Percentiles rank a stretch among this genome's conserved stretches.
Evolutionary conservation across 345 rosid species (phyloP).

Genomic region (Moricandia arvensis): DNA sequence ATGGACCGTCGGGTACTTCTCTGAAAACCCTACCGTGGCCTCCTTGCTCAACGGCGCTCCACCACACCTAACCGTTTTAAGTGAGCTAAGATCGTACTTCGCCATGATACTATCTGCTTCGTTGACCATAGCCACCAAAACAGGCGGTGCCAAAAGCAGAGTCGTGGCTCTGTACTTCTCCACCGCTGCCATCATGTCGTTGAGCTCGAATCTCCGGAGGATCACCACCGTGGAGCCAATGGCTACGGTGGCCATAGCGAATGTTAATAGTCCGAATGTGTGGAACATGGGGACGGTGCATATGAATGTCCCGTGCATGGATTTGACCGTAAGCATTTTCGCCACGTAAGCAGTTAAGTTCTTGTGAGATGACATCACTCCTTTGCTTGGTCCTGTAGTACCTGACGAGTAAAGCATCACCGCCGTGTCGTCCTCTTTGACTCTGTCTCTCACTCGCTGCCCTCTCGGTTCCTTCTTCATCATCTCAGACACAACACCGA

Average conservation of each 20-base stretch:
- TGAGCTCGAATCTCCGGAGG: constrained; percentile 65
- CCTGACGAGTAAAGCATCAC: constrained; percentile 82
- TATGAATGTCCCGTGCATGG: constrained; percentile 44
- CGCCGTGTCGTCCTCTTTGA: constrained; percentile 66
- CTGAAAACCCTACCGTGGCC: constrained; percentile 59
- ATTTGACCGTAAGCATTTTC: constrained; percentile 50
- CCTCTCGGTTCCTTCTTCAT: constrained; percentile 36
- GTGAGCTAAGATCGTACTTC: constrained; percentile 60
- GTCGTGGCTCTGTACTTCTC: constrained; percentile 51
- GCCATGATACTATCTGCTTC: constrained; percentile 49
- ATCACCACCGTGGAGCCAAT: constrained; percentile 58
- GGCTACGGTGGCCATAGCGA: constrained; percentile 61
- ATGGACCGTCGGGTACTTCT: constrained; percentile 49
- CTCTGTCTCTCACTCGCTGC: constrained; percentile 54
- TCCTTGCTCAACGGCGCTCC: constrained; percentile 89
- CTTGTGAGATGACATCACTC: constrained; percentile 70
- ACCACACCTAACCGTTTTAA: constrained; percentile 52
- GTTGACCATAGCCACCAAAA: constrained; percentile 61
- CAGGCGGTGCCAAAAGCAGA: constrained; percentile 70
- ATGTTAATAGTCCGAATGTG: constrained; percentile 63
- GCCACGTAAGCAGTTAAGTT: constrained; percentile 63
- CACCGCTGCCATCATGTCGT: constrained; percentile 62
- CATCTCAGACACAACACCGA: constrained; percentile 47
- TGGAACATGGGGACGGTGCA: constrained; percentile 92
- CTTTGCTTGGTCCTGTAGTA: constrained; percentile 82